These are phyloP conservation scores for Cercophora samala DNA, from an alignment of 495 filamentous ascomycete species.

Conservation along the genomic window DNA sequence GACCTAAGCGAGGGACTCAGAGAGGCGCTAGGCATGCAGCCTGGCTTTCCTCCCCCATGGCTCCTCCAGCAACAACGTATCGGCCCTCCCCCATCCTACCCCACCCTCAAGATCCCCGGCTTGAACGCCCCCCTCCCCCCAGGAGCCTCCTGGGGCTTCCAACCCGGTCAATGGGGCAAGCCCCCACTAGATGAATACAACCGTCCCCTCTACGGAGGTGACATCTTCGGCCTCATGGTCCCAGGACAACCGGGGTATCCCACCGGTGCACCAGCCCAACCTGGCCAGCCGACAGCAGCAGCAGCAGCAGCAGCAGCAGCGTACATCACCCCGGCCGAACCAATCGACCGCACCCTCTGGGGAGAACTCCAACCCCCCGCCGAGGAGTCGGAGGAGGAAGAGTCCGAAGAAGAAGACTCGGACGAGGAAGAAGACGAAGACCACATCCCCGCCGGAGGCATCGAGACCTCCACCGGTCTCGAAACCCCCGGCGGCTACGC, in stretches of 20 bases:
- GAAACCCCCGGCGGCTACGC: conserved; percentile 80
- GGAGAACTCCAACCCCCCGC: conserved; percentile 86
- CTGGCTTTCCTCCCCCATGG: conserved; percentile 93
- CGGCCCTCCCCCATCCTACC: conserved; percentile 90
- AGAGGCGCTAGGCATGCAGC: conserved; percentile 91
- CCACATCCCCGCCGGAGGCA: conserved; percentile 51
- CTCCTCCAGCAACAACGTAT: conserved; percentile 93
- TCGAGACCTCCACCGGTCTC: conserved; percentile 70
- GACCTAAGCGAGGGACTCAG: conserved; percentile 86
- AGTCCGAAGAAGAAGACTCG: conserved; percentile 62
- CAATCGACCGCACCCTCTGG: conserved; percentile 86
- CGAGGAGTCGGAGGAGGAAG: conserved; percentile 77
- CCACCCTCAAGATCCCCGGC: conserved; percentile 86
- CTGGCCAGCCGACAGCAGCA: conserved; percentile 20
- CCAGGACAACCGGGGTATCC: conserved; percentile 47
- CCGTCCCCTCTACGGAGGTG: conserved; percentile 83
- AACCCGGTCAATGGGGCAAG: conserved; percentile 93
- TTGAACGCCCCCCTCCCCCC: conserved; percentile 91
- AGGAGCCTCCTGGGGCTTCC: conserved; percentile 94
- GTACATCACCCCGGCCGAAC: conserved; percentile 61
- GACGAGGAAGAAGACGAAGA: conserved; percentile 67
- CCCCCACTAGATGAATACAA: conserved; percentile 92
- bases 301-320: conserved; percentile 33
- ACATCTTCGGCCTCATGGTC: conserved; percentile 84
- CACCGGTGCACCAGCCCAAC: conserved; percentile 16